These are phyloP conservation scores for Plasmodium knowlesi DNA, from an alignment of 169 alveolate genomes.

Conservation along the genomic window DNA sequence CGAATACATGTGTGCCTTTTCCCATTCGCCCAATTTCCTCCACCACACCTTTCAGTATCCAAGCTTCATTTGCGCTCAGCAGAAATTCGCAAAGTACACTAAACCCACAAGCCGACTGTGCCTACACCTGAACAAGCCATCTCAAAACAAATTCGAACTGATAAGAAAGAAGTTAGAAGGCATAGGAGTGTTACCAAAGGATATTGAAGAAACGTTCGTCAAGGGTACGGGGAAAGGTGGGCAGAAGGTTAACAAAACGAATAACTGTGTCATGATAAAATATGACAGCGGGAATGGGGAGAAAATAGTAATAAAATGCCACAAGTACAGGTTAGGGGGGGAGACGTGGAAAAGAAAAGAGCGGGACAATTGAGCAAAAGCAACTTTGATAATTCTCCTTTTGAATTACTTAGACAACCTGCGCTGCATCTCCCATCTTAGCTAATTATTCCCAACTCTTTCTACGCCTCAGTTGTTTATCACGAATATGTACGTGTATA, in stretches of 20 bases:
- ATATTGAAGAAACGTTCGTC: slow-evolving; percentile 82
- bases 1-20: neutral
- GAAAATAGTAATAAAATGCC: slow-evolving; percentile 78
- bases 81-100: neutral
- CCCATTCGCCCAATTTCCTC: neutral
- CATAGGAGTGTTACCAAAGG: slow-evolving; percentile 64
- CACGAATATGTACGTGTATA: neutral
- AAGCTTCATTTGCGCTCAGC: neutral
- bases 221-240: slow-evolving; percentile 93
- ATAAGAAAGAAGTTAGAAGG: slow-evolving; percentile 65
- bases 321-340: slow-evolving; percentile 69
- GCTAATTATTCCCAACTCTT: neutral
- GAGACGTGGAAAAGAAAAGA: neutral
- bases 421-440: neutral
- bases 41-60: neutral
- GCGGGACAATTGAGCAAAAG: neutral
- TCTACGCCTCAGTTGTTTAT: neutral
- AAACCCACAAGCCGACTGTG: neutral
- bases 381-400: neutral
- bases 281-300: slow-evolving; percentile 72
- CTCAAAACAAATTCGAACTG: slow-evolving; percentile 53
- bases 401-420: neutral
- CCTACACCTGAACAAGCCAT: slow-evolving; percentile 46
- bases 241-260: slow-evolving; percentile 90
- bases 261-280: slow-evolving; percentile 87